Base-by-base conservation (phyloP, 441 rosid genomes). In the Biscutella laevigata region DNA sequence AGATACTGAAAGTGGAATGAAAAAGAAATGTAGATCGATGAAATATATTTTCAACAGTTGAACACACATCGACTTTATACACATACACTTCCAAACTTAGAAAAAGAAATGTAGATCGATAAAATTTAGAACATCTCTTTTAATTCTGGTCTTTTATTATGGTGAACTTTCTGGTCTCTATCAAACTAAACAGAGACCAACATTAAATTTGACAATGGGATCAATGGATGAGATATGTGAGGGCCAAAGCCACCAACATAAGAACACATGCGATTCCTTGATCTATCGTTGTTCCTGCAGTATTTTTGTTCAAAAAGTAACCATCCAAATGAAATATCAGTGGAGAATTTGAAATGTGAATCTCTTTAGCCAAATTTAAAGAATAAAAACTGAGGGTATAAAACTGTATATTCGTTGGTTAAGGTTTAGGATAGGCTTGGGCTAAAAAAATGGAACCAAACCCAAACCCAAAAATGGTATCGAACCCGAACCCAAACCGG, bases 161-260 rank as follows among this genome's bases (percentile, higher is more conserved):
- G n/a, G n/a, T n/a, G n/a, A n/a, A n/a, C n/a, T 6, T 22, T 38
- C 1, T 63, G 60, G 59, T 58, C 49, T 57, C 70, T 36, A 50
- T 21, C 35, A 37, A 65, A 58, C 41, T 16, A 49, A 43, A 50
- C 43, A 65, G 70, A 65, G 54, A 65, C 54, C 59, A 50, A 36
- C 13, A 34, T 25, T 22, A 37, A 43, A 51, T n/a, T 4, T 24
- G 22, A 22, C 6, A 64, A 42, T 39, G 1, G 39, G 30, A 36
- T 65, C 28, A 65, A 55, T 80, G 86, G 61, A 80, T 83, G 66
- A 77, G 75, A 41, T 80, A 83, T 3, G 86, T 83, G 60, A 80
- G 76, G 61, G 66, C 79, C 68, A 83, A 61, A 3, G 90, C 90
- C 73, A 80, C 72, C 77, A 71, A 21, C 90, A 83, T 83, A 40